phyloP scores from a whole-genome alignment of 192 early-diverging fungal genomes.

The Oehlia diaphana region DNA sequence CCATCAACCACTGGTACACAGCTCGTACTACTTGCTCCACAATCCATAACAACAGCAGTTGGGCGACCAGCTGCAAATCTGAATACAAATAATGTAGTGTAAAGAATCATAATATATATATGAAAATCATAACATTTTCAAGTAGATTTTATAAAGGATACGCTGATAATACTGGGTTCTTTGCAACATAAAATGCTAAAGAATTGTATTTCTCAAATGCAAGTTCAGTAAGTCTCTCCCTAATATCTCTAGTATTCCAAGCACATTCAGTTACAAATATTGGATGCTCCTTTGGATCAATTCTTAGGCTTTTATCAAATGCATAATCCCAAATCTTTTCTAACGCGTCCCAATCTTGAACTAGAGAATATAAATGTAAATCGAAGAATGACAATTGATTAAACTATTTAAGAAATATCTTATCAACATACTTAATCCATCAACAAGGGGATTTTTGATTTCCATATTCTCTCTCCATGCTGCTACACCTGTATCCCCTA shows the following conservation, averaged over 20 bases:
- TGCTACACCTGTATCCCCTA: conserved; percentile 69
- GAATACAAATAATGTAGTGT: conserved; percentile 14
- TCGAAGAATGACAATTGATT: neutral
- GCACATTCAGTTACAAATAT: conserved; percentile 88
- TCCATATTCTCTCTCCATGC: conserved; percentile 81
- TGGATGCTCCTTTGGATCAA: conserved; percentile 85
- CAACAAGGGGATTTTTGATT: conserved; percentile 75
- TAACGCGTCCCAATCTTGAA: conserved; percentile 92
- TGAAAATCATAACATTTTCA: neutral
- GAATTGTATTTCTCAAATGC: conserved; percentile 93
- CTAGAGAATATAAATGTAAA: conserved; percentile 41
- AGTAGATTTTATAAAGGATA: conserved; percentile 41
- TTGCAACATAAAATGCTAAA: conserved; percentile 93
- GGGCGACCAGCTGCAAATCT: conserved; percentile 88
- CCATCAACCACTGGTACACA: conserved; percentile 97
- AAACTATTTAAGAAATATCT: neutral
- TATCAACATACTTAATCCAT: conserved; percentile 71
- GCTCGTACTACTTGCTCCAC: conserved; percentile 84
- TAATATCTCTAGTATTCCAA: conserved; percentile 82
- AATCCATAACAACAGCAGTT: conserved; percentile 90
- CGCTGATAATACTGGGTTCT: conserved; percentile 90
- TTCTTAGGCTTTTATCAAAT: conserved; percentile 67
- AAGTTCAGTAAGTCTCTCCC: conserved; percentile 87
- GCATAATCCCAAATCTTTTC: conserved; percentile 92
- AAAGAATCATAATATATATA: neutral